Percentiles rank a stretch among this genome's conserved stretches.
Evolutionary conservation across 2,329 filamentous ascomycete species (phyloP).

Genomic region (Podosphaera xanthii): DNA sequence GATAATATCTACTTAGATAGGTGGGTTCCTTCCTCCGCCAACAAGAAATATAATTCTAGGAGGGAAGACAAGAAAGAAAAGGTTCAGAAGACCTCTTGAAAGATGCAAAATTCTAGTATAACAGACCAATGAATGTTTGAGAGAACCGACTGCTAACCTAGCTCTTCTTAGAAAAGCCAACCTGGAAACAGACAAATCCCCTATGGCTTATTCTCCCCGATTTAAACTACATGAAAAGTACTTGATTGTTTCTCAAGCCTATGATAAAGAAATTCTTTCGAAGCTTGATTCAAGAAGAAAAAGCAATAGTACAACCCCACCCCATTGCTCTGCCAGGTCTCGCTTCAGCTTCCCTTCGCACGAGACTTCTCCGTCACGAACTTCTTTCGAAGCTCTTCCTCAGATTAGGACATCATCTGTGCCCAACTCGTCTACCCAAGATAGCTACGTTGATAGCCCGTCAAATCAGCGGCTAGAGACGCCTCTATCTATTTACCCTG

Average conservation of each 20-base stretch:
- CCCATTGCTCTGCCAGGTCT: conserved; percentile 11
- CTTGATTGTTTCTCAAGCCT: conserved; percentile 17
- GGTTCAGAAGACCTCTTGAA: not conserved
- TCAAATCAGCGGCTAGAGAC: conserved; percentile 15
- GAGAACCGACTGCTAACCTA: not conserved
- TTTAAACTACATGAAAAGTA: conserved; percentile 14
- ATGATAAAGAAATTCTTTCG: conserved; percentile 18
- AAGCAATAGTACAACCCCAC: conserved; percentile 15
- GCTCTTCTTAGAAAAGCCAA: not conserved
- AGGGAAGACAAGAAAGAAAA: not conserved
- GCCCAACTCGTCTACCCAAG: conserved; percentile 11
- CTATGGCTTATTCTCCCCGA: conserved; percentile 7
- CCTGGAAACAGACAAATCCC: not conserved
- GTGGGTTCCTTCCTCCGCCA: conserved; percentile 9
- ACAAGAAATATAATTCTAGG: not conserved
- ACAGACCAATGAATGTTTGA: not conserved
- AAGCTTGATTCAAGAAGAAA: conserved; percentile 15
- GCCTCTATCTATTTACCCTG: conserved; percentile 1
- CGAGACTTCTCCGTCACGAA: conserved; percentile 16
- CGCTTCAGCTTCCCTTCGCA: conserved; percentile 14
- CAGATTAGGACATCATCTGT: conserved; percentile 17
- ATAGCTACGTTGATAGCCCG: conserved; percentile 13
- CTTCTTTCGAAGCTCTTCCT: conserved; percentile 12
- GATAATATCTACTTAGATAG: conserved; percentile 14
- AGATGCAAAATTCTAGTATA: not conserved